Evolutionary conservation across 2,329 filamentous ascomycete species (phyloP).

Genomic region (Fusarium foetens): DNA sequence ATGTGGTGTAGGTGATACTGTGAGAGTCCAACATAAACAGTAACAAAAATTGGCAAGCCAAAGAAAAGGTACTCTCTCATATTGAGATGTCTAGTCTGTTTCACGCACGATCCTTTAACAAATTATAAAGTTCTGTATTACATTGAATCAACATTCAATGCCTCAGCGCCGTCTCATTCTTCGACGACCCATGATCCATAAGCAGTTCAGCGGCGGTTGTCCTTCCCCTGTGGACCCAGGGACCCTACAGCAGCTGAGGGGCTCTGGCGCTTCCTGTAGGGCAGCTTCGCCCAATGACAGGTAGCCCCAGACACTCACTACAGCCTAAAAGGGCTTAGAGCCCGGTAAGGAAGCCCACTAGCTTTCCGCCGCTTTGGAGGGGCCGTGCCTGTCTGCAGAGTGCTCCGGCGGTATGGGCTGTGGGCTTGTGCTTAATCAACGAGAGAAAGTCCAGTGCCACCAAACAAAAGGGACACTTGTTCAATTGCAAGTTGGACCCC

Average conservation of each 20-base stretch:
- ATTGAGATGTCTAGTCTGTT: background rate
- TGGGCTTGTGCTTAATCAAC: slow-evolving; percentile 19
- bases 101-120: background rate
- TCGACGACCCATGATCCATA: slow-evolving; percentile 1
- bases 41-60: background rate
- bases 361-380: slow-evolving; percentile 30
- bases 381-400: slow-evolving; percentile 27
- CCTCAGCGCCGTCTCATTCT: background rate
- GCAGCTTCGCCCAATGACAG: slow-evolving; percentile 25
- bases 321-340: slow-evolving; percentile 16
- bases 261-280: slow-evolving; percentile 31
- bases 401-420: slow-evolving; percentile 27
- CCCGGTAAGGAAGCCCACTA: slow-evolving; percentile 13
- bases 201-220: slow-evolving; percentile 7
- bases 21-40: background rate
- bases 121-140: slow-evolving; percentile 1
- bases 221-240: slow-evolving; percentile 11
- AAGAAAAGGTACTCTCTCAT: background rate
- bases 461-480: slow-evolving; percentile 56
- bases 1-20: background rate
- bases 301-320: background rate
- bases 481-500: slow-evolving; percentile 49
- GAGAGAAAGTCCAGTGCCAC: slow-evolving; percentile 25
- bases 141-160: background rate
- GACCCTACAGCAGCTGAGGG: slow-evolving; percentile 33